These are phyloP conservation scores for Sporormia fimetaria DNA, from an alignment of 495 filamentous ascomycete genomes.

Conservation along the genomic window DNA sequence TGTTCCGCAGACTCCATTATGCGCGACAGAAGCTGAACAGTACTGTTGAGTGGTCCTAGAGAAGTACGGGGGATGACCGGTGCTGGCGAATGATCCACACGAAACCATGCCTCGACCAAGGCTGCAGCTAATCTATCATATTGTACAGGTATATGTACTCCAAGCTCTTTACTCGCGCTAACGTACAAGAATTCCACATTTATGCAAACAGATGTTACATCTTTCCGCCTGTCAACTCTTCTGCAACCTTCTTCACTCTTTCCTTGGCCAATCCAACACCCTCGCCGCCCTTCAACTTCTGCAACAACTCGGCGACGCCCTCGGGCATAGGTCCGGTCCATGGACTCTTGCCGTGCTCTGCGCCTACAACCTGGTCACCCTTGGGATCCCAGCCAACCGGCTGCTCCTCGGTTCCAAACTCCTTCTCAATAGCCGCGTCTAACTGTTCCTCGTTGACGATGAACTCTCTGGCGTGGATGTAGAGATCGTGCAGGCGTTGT, in stretches of 20 bases:
- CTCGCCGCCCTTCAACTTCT: constrained; percentile 22
- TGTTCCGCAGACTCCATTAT: too few relatives aligned
- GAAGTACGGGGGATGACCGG: too few relatives aligned
- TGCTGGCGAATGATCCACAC: too few relatives aligned
- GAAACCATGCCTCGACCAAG: too few relatives aligned
- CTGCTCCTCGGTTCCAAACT: constrained; percentile 43
- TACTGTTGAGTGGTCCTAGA: too few relatives aligned
- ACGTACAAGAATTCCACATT: too few relatives aligned
- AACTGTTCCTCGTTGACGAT: constrained; percentile 54
- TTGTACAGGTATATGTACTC: too few relatives aligned
- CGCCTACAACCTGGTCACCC: constrained; percentile 1
- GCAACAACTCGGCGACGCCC: constrained; percentile 40
- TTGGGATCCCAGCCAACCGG: constrained; percentile 31
- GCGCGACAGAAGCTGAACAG: too few relatives aligned
- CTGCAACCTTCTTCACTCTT: constrained; percentile 52
- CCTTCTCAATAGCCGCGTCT: constrained; percentile 47
- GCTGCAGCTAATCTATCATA: too few relatives aligned
- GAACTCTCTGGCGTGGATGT: constrained; percentile 53
- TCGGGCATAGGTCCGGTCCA: constrained; percentile 48
- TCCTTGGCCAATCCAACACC: constrained; percentile 38
- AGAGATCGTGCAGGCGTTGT: constrained; percentile 48
- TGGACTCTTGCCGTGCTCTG: constrained; percentile 37
- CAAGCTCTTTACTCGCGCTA: too few relatives aligned
- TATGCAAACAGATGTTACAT: too few relatives aligned
- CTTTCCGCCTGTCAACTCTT: constrained; percentile 60